Conservation (phyloP, 108 stramenopile species). For the Nitzschia sp. region DNA sequence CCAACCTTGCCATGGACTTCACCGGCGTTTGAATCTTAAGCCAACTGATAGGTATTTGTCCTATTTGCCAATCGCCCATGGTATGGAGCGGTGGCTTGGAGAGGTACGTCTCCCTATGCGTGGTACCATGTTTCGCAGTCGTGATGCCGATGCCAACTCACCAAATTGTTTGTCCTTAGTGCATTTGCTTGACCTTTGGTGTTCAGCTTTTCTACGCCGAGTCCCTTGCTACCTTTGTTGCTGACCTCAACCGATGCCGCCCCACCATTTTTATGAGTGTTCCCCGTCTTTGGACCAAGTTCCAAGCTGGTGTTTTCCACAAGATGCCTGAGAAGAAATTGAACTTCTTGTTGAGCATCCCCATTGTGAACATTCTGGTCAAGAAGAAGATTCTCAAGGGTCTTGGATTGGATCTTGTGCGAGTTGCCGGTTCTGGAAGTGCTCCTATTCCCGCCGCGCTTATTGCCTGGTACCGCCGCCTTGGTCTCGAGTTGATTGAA, state of each 20-base stretch:
- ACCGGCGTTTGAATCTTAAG: slow-evolving; percentile 42
- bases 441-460: slow-evolving; percentile 67
- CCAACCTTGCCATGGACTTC: slow-evolving; percentile 53
- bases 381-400: slow-evolving; percentile 73
- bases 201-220: slow-evolving; percentile 66
- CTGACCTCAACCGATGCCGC: slow-evolving; percentile 66
- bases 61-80: slow-evolving; percentile 75
- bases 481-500: slow-evolving; percentile 73
- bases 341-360: slow-evolving; percentile 57
- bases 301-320: slow-evolving; percentile 70
- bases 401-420: slow-evolving; percentile 62
- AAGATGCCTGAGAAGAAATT: slow-evolving; percentile 69
- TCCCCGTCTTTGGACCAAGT: slow-evolving; percentile 82
- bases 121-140: no score
- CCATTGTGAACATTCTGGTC: slow-evolving; percentile 55
- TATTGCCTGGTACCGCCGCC: slow-evolving; percentile 59
- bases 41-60: slow-evolving; percentile 71
- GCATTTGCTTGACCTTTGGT: slow-evolving; percentile 56
- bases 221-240: slow-evolving; percentile 60
- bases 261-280: slow-evolving; percentile 76
- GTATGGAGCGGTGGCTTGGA: slow-evolving; percentile 83
- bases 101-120: slow-evolving; percentile 22
- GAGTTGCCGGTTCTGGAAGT: slow-evolving; percentile 70
- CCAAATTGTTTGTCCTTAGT: slow-evolving; percentile 12
- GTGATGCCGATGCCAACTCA: no score